phyloP scores from a whole-genome alignment of 108 stramenopile genomes.

The Cyclotella baltica region DNA sequence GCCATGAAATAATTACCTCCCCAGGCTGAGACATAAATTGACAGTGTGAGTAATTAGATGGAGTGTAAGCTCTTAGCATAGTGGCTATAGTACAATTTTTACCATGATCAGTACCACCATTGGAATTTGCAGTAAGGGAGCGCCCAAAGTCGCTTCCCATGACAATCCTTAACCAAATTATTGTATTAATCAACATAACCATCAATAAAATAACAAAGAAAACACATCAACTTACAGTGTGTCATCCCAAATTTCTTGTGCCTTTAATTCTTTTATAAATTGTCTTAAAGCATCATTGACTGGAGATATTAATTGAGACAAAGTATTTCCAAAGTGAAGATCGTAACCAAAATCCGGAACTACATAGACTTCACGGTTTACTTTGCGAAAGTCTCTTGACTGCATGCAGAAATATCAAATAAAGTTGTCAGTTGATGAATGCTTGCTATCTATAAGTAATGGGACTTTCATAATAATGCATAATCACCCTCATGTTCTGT shows the following conservation, averaged over 20 bases:
- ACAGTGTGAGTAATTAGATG: neutral
- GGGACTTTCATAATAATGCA: neutral
- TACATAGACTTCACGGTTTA: conserved; percentile 40
- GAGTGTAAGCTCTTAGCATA: neutral
- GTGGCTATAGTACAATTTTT: neutral
- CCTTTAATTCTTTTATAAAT: conserved; percentile 49
- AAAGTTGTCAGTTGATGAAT: neutral
- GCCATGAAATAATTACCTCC: conserved; percentile 44
- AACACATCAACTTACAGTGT: conserved; percentile 15
- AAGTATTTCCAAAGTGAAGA: conserved; percentile 13
- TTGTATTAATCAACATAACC: neutral
- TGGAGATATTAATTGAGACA: neutral
- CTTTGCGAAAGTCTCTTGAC: conserved; percentile 29
- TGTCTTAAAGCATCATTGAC: conserved; percentile 39
- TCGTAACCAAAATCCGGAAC: conserved; percentile 42
- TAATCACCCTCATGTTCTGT: conserved; percentile 10
- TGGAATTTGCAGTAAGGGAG: conserved; percentile 44
- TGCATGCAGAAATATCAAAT: neutral
- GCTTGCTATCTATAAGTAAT: neutral
- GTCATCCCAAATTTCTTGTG: conserved; percentile 51
- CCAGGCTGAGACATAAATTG: conserved; percentile 18
- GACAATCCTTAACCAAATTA: conserved; percentile 15
- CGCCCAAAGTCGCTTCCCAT: conserved; percentile 60
- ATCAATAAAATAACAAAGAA: neutral
- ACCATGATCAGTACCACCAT: conserved; percentile 54